Percentiles rank a stretch among this genome's conserved stretches.
Evolutionary conservation across 768 basidiomycete genomes (phyloP).

Genomic region (Mycena epipterygia): DNA sequence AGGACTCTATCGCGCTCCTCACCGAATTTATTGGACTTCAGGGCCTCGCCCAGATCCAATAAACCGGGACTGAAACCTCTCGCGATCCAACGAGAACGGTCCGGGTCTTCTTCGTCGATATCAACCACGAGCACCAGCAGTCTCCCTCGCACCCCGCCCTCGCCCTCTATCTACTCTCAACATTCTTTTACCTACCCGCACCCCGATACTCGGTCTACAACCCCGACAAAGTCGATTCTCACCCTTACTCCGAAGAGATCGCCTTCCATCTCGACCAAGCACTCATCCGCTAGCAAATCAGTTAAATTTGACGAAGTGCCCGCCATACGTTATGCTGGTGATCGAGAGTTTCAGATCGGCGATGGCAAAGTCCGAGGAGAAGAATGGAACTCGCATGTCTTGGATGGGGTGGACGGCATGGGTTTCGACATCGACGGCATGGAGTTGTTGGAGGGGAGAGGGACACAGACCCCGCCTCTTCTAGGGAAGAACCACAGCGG

Average conservation of each 20-base stretch:
- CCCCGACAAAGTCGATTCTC: constrained; percentile 66
- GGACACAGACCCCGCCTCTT: constrained; percentile 25
- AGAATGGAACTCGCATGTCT: constrained; percentile 27
- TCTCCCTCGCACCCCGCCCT: constrained; percentile 38
- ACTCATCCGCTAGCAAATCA: constrained; percentile 59
- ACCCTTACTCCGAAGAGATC: constrained; percentile 55
- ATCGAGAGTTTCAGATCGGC: constrained; percentile 47
- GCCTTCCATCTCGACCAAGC: constrained; percentile 62
- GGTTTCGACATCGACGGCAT: constrained; percentile 48
- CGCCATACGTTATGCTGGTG: constrained; percentile 65
- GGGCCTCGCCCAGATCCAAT: constrained; percentile 25
- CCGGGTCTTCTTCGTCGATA: constrained; percentile 33
- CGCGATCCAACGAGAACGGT: constrained; percentile 33
- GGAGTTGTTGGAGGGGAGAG: constrained; percentile 43
- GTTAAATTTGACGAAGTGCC: constrained; percentile 82
- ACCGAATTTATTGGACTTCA: constrained; percentile 34
- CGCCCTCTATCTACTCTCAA: constrained; percentile 44
- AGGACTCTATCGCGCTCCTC: constrained; percentile 35
- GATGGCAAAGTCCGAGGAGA: constrained; percentile 36
- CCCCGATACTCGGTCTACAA: constrained; percentile 34
- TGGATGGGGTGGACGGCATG: constrained; percentile 26
- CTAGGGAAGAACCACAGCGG: constrained; percentile 18
- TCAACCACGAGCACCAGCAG: constrained; percentile 35
- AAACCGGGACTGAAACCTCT: constrained; percentile 11
- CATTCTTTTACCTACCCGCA: constrained; percentile 35